Base-by-base conservation (phyloP, 306 rosid species). In the Astragalus membranaceus region DNA sequence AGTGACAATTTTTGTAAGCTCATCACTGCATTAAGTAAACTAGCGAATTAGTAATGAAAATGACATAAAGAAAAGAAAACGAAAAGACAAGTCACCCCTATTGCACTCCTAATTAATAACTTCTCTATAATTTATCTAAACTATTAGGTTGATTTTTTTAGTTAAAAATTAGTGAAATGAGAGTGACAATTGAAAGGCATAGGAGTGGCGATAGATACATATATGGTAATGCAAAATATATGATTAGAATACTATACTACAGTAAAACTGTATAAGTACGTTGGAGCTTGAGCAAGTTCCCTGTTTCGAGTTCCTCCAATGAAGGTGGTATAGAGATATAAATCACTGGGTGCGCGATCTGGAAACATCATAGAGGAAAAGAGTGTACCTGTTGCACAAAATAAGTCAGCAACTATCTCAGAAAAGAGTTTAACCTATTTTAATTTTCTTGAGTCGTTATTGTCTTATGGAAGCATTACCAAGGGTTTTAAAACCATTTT, bases 301-400 rank as follows among this genome's bases (percentile, higher is more conserved):
- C 63, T 81, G 85, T 90, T 90, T 78, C 81, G 83, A 71, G 82
- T 82, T 73, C 96, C 98, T 65, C 98, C 98, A 51, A 93, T 39
- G 73, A 93, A 88, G 67, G 98, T 90, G 20, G 98, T 92, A 67
- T 92, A 92, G 55, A 92, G 95, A 79, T 90, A 62, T 29, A 65
- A 70, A 80, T 90, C 88, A 66, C 69, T 79, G 32, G 96, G 95
- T 52, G 98, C 96, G 49, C 96, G 96, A 78, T 90, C 96, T 44
- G 98, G 96, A 84, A 93, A 93, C 96, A 90, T 90, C 90, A 85
- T 84, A 26, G 98, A 93, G 73, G 96, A 93, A 82, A 93, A 90
- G 10, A 90, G 93, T 49, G 96, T 93, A 66, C 98, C 98, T 93
- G 83, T 74, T 52, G 58, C 73, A 67, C 33, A 82, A 51, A 76